These are phyloP conservation scores for Macadamia integrifolia DNA, from an alignment of 164 flowering plant species.

Conservation along the genomic window DNA sequence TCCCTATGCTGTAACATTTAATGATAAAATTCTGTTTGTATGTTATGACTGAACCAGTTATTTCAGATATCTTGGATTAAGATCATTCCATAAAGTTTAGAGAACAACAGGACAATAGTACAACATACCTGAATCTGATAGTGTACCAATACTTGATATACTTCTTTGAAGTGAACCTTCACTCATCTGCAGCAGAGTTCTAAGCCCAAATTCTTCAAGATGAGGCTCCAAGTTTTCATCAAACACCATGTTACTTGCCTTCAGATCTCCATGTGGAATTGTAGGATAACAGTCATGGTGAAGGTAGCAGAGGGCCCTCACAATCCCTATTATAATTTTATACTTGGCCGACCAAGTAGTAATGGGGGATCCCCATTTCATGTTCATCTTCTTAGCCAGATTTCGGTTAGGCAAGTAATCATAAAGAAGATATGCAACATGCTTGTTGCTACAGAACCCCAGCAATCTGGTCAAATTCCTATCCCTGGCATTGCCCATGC, in stretches of 20 bases:
- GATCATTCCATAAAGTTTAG: neutral
- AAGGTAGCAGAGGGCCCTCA: slow-evolving; percentile 74
- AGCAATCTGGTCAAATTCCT: slow-evolving; percentile 64
- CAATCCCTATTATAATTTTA: slow-evolving; percentile 53
- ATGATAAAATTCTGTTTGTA: too few species aligned
- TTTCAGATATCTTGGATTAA: too few species aligned
- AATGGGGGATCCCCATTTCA: slow-evolving; percentile 30
- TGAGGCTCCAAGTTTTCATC: slow-evolving; percentile 87
- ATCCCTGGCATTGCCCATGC: slow-evolving; percentile 72
- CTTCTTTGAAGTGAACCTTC: slow-evolving; percentile 28
- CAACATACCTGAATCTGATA: slow-evolving; percentile 38
- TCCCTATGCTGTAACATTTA: too few species aligned
- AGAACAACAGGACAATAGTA: slow-evolving; percentile 3
- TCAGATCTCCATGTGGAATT: slow-evolving; percentile 88
- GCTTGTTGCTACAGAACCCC: slow-evolving; percentile 72
- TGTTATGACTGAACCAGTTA: too few species aligned
- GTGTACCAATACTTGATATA: slow-evolving; percentile 15
- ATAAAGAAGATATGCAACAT: slow-evolving; percentile 57
- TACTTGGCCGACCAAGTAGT: slow-evolving; percentile 51
- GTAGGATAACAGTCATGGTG: slow-evolving; percentile 87
- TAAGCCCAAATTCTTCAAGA: slow-evolving; percentile 67
- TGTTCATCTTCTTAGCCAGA: slow-evolving; percentile 48
- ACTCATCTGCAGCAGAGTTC: slow-evolving; percentile 29
- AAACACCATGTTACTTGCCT: slow-evolving; percentile 52
- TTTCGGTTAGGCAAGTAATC: slow-evolving; percentile 78